Evolutionary conservation across 164 flowering plant genomes (phyloP), one percentile per base, ranked within the genome.

Genomic region (Liquidambar formosana): DNA sequence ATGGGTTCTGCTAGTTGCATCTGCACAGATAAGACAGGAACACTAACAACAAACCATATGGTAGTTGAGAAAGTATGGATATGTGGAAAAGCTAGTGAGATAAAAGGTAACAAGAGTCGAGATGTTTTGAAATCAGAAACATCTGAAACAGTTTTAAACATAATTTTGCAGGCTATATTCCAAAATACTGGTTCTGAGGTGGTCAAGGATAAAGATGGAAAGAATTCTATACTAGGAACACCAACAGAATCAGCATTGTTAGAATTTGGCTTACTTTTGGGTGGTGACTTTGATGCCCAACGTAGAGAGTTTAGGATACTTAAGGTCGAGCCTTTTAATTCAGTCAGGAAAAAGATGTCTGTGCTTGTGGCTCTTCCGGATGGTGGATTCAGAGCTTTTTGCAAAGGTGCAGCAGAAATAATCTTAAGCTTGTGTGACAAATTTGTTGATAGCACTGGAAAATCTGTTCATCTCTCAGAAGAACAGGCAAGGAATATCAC

Each of bases 1-100:
- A 81, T 81, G 84, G 84, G 84, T 44, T 78, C 82, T 48, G 79
- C 82, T 22, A 73, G 62, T 63, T 78, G 80, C 61, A 81, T 81
- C 59, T 81, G 84, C 72, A 81, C 82, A 1, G 84, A 81, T 53
- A 78, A 81, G 62, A 81, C 84, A 8, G 84, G 84, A 21, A 78
- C 84, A 4, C 62, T 81, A 59, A 81, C 84, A 38, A 81, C 84
- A n/a, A 81, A 81, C 75, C 84, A 76, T 48, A 81, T 81, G 82
- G 76, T 72, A 22, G 82, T 81, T 60, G 67, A 58, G 44, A 77
- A 73, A 38, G 49, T 75, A 53, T 80, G 83, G 79, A 59, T 70
- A 19, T 69, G 69, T 25, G 75, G 53, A 45, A 69, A 67, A 59
- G 44, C 65, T 49, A 18, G 63, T n/a, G 68, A 75, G n/a, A 23